phyloP scores from a whole-genome alignment of 2,329 filamentous ascomycete genomes.

The Xylariales sp. region DNA sequence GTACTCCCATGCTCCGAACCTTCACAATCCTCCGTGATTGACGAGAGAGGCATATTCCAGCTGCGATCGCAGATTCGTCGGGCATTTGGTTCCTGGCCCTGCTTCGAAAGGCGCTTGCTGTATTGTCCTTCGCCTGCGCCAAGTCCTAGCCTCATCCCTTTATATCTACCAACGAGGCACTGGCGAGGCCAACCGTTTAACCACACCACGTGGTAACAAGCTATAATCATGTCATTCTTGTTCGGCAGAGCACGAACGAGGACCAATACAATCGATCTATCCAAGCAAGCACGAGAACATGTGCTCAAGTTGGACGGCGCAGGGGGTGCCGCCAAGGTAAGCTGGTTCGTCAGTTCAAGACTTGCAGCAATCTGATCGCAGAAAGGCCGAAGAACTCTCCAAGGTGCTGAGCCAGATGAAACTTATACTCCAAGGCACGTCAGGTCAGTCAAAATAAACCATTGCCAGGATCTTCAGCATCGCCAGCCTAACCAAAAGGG shows the following conservation, averaged over 20 bases:
- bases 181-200: too few relatives aligned
- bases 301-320: constrained; percentile 47
- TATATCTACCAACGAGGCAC: too few relatives aligned
- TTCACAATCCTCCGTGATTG: too few relatives aligned
- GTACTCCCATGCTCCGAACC: too few relatives aligned
- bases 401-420: constrained; percentile 90
- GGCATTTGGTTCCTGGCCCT: too few relatives aligned
- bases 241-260: constrained; percentile 50
- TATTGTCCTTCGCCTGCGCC: too few relatives aligned
- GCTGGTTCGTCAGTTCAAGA: too few relatives aligned
- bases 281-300: constrained; percentile 52
- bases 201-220: not conserved
- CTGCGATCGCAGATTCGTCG: too few relatives aligned
- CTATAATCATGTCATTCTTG: constrained; percentile 46
- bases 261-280: constrained; percentile 46
- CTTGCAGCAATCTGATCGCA: too few relatives aligned
- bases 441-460: constrained; percentile 53
- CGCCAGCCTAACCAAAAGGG: not conserved
- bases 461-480: not conserved
- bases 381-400: constrained; percentile 78
- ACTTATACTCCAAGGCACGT: constrained; percentile 84
- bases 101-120: too few relatives aligned
- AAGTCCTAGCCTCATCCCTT: not conserved
- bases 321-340: constrained; percentile 48
- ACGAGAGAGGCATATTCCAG: too few relatives aligned